Evolutionary conservation across 2,329 filamentous ascomycete species (phyloP).

Genomic region (Neonectria neomacrospora): DNA sequence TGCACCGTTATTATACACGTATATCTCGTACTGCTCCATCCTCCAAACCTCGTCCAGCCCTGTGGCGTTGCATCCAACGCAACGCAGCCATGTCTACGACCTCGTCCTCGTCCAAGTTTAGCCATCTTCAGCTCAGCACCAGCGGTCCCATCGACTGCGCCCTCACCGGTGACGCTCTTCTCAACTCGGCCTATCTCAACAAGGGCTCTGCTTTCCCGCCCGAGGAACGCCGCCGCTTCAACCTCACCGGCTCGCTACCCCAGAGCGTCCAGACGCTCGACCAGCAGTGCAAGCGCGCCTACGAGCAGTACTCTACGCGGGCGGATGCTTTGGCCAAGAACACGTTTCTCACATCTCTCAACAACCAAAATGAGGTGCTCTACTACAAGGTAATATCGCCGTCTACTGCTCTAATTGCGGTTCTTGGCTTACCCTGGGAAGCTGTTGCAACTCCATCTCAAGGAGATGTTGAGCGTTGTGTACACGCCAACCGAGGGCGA

Average conservation of each 20-base stretch:
- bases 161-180: slow-evolving; percentile 49
- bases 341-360: slow-evolving; percentile 86
- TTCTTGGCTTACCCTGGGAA: slow-evolving; percentile 46
- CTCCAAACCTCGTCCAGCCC: neutral
- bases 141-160: slow-evolving; percentile 51
- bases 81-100: slow-evolving; percentile 28
- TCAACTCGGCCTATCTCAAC: slow-evolving; percentile 66
- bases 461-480: slow-evolving; percentile 91
- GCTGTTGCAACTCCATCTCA: slow-evolving; percentile 80
- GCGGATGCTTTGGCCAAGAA: slow-evolving; percentile 80
- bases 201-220: slow-evolving; percentile 83
- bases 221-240: slow-evolving; percentile 76
- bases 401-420: slow-evolving; percentile 29
- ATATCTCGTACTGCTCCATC: neutral
- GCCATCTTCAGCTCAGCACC: slow-evolving; percentile 50
- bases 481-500: slow-evolving; percentile 93
- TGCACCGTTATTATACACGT: neutral
- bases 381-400: slow-evolving; percentile 72
- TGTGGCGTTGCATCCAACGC: neutral
- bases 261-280: slow-evolving; percentile 78
- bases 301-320: slow-evolving; percentile 77
- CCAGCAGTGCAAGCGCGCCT: slow-evolving; percentile 80
- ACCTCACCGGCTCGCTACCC: slow-evolving; percentile 78
- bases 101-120: slow-evolving; percentile 40
- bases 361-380: slow-evolving; percentile 85